Evolutionary conservation across 345 rosid species (phyloP).

Genomic region (Hypericum androsaemum): DNA sequence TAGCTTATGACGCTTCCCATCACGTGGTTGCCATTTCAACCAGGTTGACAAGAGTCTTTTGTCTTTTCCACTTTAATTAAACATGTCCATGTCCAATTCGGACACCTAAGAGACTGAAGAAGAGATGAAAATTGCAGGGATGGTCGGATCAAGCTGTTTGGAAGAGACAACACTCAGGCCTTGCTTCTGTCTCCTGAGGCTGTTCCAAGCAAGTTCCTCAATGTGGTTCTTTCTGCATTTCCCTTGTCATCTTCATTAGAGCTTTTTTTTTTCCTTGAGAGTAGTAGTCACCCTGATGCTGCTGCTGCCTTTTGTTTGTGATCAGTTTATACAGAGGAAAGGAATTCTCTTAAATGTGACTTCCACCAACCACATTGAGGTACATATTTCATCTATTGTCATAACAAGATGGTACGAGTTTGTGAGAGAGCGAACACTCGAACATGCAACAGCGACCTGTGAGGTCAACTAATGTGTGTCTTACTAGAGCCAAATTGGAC

Average conservation of each 20-base stretch:
- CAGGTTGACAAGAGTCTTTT: conserved; percentile 31
- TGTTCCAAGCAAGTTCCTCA: conserved; percentile 55
- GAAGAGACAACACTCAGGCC: conserved; percentile 60
- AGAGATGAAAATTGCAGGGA: conserved; percentile 31
- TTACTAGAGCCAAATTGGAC: no score
- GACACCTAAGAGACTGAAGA: no score
- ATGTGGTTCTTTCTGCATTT: conserved; percentile 41
- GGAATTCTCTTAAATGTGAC: conserved; percentile 71
- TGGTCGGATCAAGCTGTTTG: conserved; percentile 76
- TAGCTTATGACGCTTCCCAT: conserved; percentile 62
- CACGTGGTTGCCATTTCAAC: conserved; percentile 67
- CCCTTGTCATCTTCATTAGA: conserved; percentile 1
- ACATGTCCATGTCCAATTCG: not conserved
- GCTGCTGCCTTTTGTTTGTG: not conserved
- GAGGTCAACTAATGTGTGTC: no score
- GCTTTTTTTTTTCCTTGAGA: not conserved
- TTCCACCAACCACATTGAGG: conserved; percentile 65
- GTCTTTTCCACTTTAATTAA: not conserved
- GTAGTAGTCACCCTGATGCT: conserved; percentile 3
- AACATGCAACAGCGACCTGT: no score
- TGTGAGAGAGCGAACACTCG: no score
- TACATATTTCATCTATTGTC: no score
- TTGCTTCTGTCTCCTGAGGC: conserved; percentile 53
- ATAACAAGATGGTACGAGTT: no score
- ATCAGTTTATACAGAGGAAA: conserved; percentile 64